Percentiles rank a stretch among this genome's conserved stretches.
These are phyloP conservation scores for Megacollybia platyphylla DNA, from an alignment of 1,284 basidiomycete species.

Conservation along the genomic window DNA sequence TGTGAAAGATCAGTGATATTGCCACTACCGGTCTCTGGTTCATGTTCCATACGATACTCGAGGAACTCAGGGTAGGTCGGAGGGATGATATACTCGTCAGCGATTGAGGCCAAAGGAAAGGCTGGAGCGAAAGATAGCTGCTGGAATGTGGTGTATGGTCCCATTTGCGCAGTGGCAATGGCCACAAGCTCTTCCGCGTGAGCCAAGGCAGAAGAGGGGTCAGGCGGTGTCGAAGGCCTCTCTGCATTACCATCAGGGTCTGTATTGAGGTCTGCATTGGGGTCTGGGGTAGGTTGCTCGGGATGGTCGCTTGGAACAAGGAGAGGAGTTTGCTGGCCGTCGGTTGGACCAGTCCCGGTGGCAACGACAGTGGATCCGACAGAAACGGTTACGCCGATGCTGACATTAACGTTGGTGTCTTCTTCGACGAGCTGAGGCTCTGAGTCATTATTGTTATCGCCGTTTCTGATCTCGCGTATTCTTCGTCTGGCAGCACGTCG, in stretches of 20 bases:
- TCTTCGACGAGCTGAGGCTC: slow-evolving; percentile 35
- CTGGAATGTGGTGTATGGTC: slow-evolving; percentile 81
- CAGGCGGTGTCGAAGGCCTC: slow-evolving; percentile 12
- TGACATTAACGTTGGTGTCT: slow-evolving; percentile 49
- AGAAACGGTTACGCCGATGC: slow-evolving; percentile 46
- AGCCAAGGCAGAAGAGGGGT: slow-evolving; percentile 15
- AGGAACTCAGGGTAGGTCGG: slow-evolving; percentile 74
- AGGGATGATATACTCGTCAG: slow-evolving; percentile 80
- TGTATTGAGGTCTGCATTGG: slow-evolving; percentile 5
- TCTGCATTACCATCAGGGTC: slow-evolving; percentile 1
- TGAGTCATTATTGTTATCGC: slow-evolving; percentile 33
- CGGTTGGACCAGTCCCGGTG: slow-evolving; percentile 12
- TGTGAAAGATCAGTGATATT: slow-evolving; percentile 34
- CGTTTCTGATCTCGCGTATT: slow-evolving; percentile 48
- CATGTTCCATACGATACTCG: slow-evolving; percentile 49
- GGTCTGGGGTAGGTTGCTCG: slow-evolving; percentile 13
- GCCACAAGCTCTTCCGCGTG: slow-evolving; percentile 60
- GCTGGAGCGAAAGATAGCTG: slow-evolving; percentile 72
- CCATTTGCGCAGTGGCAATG: slow-evolving; percentile 54
- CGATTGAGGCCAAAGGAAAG: slow-evolving; percentile 74
- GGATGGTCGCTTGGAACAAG: slow-evolving; percentile 30
- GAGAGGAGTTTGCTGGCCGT: slow-evolving; percentile 19
- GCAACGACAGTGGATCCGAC: slow-evolving; percentile 17
- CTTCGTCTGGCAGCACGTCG: slow-evolving; percentile 69
- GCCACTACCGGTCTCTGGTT: slow-evolving; percentile 31